Base-by-base conservation (phyloP, 371 early-diverging fungal genomes). In the Dipsacomyces acuminosporus region DNA sequence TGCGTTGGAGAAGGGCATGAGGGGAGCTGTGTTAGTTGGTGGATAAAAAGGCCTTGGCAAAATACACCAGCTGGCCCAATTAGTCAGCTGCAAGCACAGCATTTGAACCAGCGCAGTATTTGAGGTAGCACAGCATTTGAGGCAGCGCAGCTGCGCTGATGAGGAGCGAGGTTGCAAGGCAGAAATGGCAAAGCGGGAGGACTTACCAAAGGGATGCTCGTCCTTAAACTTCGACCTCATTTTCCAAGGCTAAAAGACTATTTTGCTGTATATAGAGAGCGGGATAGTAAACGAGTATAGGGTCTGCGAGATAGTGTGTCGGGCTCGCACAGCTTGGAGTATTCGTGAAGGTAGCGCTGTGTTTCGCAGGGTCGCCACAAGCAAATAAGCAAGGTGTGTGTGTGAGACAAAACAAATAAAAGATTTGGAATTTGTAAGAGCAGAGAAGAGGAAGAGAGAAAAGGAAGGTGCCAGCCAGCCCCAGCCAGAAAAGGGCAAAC, bases 171-270 rank as follows among this genome's bases (percentile, higher is more conserved):
- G 21, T 7, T 4, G 4, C 3, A 7, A 40, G 17, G 50, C 17
- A 41, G 40, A 11, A 33, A 60, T 33, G 36, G 49, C 17, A 22
- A 41, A 44, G 35, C 20, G 34, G 5, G 25, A 18, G 13, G 21
- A 59, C 82, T 62, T 81, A 92, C 95, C 94, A 67, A 93, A 93
- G 34, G 89, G 86, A 73, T 96, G 94, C 63, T 95, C 95, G 75
- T 93, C 93, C 83, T 96, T 91, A 71, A 96, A 96, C 75, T 92
- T 87, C 52, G 93, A 91, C 53, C 93, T 82, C 85, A 90, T 89
- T 30, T 30, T 30, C 30, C 11, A 5, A 11, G 30, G 30, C n/a
- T n/a, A n/a, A n/a, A n/a, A n/a, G n/a, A n/a, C n/a, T n/a, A n/a
- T n/a, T n/a, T n/a, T n/a, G n/a, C n/a, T n/a, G n/a, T n/a, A n/a